Conservation (phyloP, 331 rosid species). For the Acacia pycnantha region DNA sequence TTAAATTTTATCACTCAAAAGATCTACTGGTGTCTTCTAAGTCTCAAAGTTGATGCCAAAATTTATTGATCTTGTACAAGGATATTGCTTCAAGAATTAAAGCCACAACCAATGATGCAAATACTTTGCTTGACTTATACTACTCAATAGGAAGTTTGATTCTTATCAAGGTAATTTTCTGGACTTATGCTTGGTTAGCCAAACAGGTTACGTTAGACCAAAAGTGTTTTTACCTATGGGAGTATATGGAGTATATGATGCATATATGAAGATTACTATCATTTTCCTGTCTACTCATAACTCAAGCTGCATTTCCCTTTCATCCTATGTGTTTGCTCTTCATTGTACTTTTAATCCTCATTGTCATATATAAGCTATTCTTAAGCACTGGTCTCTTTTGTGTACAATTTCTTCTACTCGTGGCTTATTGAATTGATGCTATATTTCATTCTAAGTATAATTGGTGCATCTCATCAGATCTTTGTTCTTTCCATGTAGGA, state of each 20-base stretch:
- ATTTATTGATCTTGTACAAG: conserved; percentile 44
- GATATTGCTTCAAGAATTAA: conserved; percentile 56
- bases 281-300: background rate
- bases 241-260: background rate
- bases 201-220: background rate
- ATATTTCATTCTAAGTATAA: background rate
- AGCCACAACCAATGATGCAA: conserved; percentile 56
- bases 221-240: background rate
- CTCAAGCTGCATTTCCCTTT: background rate
- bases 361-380: background rate
- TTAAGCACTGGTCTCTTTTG: conserved; percentile 4
- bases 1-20: conserved; percentile 10
- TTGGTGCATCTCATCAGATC: conserved; percentile 31
- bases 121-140: conserved; percentile 71
- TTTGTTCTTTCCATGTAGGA: conserved; percentile 42
- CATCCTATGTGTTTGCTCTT: background rate
- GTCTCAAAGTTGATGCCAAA: conserved; percentile 28
- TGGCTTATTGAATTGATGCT: conserved; percentile 11
- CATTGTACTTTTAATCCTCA: background rate
- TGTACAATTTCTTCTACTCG: conserved; percentile 3
- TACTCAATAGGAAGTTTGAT: conserved; percentile 72
- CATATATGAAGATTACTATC: background rate
- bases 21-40: background rate
- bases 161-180: conserved; percentile 68
- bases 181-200: conserved; percentile 16